Evolutionary conservation across 1,284 basidiomycete genomes (phyloP).

Genomic region (Athelia psychrophila): DNA sequence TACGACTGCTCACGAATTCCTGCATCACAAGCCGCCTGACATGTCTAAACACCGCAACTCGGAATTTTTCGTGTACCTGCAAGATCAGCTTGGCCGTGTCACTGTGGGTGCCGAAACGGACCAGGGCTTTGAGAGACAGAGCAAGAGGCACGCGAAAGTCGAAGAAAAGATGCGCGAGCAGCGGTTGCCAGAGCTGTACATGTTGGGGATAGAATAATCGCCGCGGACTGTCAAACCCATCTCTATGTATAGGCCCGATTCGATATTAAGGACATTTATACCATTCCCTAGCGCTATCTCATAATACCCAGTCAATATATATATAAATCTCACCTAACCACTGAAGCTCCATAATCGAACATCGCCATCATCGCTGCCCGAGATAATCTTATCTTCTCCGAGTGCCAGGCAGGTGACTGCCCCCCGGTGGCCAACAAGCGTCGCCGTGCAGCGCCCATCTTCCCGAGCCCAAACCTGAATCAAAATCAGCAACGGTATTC

Average conservation of each 20-base stretch:
- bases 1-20: not conserved
- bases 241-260: no score
- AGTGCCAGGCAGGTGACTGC: conserved; percentile 91
- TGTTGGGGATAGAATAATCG: not conserved
- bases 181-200: conserved; percentile 18
- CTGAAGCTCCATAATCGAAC: conserved; percentile 82
- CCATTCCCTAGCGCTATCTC: no score
- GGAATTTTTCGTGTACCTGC: conserved; percentile 33
- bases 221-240: no score
- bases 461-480: conserved; percentile 92
- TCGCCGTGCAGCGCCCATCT: conserved; percentile 84
- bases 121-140: conserved; percentile 27
- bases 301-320: no score
- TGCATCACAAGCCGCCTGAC: conserved; percentile 29
- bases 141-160: conserved; percentile 21
- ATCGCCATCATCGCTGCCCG: conserved; percentile 88
- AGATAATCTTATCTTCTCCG: conserved; percentile 94
- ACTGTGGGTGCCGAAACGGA: conserved; percentile 21
- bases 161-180: conserved; percentile 21
- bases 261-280: no score
- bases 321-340: conserved; percentile 23
- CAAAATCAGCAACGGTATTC: conserved; percentile 5
- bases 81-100: conserved; percentile 30
- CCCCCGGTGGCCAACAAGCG: conserved; percentile 91
- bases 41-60: conserved; percentile 24